Percentiles rank a stretch among this genome's conserved stretches.
Evolutionary conservation across 2,329 filamentous ascomycete species (phyloP).

Genomic region (Penicillium sp.): DNA sequence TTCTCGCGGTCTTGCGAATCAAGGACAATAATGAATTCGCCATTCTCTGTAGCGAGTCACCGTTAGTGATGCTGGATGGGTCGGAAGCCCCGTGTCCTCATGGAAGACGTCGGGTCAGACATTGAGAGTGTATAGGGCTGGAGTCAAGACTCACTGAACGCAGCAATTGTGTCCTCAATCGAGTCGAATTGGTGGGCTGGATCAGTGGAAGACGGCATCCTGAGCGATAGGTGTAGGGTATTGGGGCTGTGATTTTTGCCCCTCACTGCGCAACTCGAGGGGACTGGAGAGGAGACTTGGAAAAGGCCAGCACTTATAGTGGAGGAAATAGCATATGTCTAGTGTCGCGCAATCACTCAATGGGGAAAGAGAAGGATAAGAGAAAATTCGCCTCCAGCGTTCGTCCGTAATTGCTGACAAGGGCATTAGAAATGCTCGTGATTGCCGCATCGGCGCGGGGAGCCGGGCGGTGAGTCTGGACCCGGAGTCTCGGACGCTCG

Average conservation of each 20-base stretch:
- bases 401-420: slow-evolving; percentile 22
- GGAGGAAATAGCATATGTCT: not conserved
- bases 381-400: slow-evolving; percentile 6
- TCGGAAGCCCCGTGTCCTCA: not conserved
- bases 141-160: slow-evolving; percentile 39
- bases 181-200: slow-evolving; percentile 39
- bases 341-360: not conserved
- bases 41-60: slow-evolving; percentile 55
- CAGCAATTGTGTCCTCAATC: slow-evolving; percentile 43
- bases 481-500: slow-evolving; percentile 5
- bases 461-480: slow-evolving; percentile 19
- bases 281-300: slow-evolving; percentile 8
- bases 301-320: not conserved
- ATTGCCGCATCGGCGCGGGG: slow-evolving; percentile 17
- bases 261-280: slow-evolving; percentile 22
- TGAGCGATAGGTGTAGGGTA: slow-evolving; percentile 8
- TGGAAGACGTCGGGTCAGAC: not conserved
- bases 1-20: slow-evolving; percentile 92
- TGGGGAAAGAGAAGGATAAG: not conserved
- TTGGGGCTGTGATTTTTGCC: slow-evolving; percentile 19
- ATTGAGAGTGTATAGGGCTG: not conserved
- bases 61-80: slow-evolving; percentile 14
- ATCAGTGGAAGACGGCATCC: slow-evolving; percentile 38
- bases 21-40: slow-evolving; percentile 93
- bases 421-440: slow-evolving; percentile 27